Conservation (phyloP, 1,284 basidiomycete species). For the Apiotrichum mycotoxinovorans region DNA sequence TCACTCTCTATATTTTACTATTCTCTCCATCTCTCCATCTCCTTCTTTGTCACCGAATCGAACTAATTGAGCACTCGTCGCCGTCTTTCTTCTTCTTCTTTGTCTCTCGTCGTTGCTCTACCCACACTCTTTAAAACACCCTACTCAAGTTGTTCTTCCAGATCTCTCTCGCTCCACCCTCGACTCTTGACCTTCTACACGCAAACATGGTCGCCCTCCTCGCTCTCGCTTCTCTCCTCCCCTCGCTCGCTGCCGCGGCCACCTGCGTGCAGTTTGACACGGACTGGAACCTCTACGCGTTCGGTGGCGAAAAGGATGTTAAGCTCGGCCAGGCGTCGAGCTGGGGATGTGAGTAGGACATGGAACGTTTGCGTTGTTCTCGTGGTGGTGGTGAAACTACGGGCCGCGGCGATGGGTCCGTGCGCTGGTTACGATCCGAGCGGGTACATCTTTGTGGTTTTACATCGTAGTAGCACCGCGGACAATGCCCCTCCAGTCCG, state of each 20-base stretch:
- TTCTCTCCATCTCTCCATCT: not conserved
- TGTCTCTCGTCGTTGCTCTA: not conserved
- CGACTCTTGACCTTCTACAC: not conserved
- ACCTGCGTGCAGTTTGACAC: slow-evolving; percentile 49
- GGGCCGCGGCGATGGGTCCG: too few species aligned
- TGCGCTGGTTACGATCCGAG: not conserved
- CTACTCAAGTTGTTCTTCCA: not conserved
- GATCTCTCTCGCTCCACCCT: not conserved
- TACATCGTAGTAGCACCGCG: too few species aligned
- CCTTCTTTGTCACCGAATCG: too few species aligned
- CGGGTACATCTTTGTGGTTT: too few species aligned
- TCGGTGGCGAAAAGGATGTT: slow-evolving; percentile 49
- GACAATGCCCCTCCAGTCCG: too few species aligned
- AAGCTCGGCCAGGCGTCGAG: slow-evolving; percentile 37
- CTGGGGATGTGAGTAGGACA: slow-evolving; percentile 44
- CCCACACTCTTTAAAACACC: not conserved
- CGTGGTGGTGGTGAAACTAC: too few species aligned
- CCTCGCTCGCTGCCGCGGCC: slow-evolving; percentile 32
- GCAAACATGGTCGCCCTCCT: slow-evolving; percentile 17
- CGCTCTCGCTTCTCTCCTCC: slow-evolving; percentile 28
- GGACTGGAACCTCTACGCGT: slow-evolving; percentile 46
- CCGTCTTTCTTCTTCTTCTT: not conserved
- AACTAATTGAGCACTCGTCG: not conserved
- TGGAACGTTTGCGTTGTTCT: not conserved
- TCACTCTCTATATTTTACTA: not conserved